These are phyloP conservation scores for Haberlea rhodopensis DNA, from an alignment of 257 asterid species.

Conservation along the genomic window DNA sequence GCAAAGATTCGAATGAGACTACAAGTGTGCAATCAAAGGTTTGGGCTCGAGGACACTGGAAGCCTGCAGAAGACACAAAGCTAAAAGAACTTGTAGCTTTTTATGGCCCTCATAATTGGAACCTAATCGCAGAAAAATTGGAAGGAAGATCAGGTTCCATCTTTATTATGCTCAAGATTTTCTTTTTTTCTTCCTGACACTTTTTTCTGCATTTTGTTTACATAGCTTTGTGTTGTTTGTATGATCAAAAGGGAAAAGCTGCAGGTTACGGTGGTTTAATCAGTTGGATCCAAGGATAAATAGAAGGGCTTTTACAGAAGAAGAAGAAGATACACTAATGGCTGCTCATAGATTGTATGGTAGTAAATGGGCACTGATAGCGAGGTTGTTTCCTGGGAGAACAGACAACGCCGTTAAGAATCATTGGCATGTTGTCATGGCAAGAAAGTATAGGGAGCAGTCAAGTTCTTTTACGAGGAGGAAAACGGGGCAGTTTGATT, in stretches of 20 bases:
- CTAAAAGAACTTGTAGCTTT: constrained; percentile 80
- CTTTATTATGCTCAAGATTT: background rate
- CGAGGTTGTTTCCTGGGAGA: constrained; percentile 84
- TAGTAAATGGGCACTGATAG: constrained; percentile 91
- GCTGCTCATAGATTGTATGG: constrained; percentile 87
- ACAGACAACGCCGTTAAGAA: constrained; percentile 92
- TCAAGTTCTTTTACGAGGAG: constrained; percentile 63
- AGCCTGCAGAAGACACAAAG: constrained; percentile 85
- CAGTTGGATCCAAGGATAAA: constrained; percentile 88
- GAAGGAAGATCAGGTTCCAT: constrained; percentile 74
- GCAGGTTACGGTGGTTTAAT: constrained; percentile 86
- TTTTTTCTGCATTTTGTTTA: background rate
- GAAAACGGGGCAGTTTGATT: constrained; percentile 60
- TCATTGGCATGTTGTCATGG: constrained; percentile 94
- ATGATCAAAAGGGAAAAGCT: constrained; percentile 60
- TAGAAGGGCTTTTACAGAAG: constrained; percentile 77
- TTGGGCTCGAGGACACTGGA: constrained; percentile 86
- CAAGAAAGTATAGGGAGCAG: constrained; percentile 79
- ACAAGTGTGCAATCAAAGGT: constrained; percentile 50
- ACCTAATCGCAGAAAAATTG: constrained; percentile 72
- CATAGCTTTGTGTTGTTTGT: background rate
- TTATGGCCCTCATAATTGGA: constrained; percentile 92
- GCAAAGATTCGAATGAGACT: constrained; percentile 30
- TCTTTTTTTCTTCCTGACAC: background rate
- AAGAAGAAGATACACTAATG: constrained; percentile 82